Base-by-base conservation (phyloP, 176 grass and related monocot genomes). In the Bromus sterilis region DNA sequence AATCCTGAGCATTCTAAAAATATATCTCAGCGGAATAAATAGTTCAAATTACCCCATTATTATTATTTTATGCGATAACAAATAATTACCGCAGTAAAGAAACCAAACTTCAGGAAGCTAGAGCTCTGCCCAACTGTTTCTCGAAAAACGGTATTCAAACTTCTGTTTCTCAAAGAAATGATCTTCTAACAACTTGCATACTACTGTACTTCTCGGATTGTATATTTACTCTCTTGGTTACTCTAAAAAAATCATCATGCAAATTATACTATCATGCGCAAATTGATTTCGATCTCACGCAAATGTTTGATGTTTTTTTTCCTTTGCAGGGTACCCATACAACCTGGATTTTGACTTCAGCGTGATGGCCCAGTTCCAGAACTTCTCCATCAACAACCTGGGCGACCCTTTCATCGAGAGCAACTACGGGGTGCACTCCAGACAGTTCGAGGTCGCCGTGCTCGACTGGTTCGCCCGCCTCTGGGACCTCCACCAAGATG, bases 351-450 rank as follows among this genome's bases (percentile, higher is more conserved):
- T 91, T 2, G 56, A 88, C 51, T 87, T 87, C 21, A 81, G 81
- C 7, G 18, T 14, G 28, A 53, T 88, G 0, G 29, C 24, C 11
- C 76, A 78, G 23, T 75, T 88, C 13, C 80, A 82, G 9, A 66
- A 43, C 20, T 81, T 91, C 33, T 82, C 62, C 49, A 61, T 91
- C 62, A 91, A 87, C 76, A 91, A 87, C 8, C 63, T 87, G 0
- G 89, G 89, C 6, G 89, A 91, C 33, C 89, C 85, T 3, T 91
- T 91, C 77, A 80, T 91, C 7, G 89, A 91, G 63, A 91, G 89
- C 61, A 91, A 91, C 76, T 81, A 87, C 6, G 85, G 81, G 5
- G 61, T 87, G 20, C 89, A 91, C 49, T 91, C 85, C 4, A 75
- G 84, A 31, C 84, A 71, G 24, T 77, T 91, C 3, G 84, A 91